Base-by-base conservation (phyloP, 2,329 filamentous ascomycete genomes). In the Xylariaceae sp. region DNA sequence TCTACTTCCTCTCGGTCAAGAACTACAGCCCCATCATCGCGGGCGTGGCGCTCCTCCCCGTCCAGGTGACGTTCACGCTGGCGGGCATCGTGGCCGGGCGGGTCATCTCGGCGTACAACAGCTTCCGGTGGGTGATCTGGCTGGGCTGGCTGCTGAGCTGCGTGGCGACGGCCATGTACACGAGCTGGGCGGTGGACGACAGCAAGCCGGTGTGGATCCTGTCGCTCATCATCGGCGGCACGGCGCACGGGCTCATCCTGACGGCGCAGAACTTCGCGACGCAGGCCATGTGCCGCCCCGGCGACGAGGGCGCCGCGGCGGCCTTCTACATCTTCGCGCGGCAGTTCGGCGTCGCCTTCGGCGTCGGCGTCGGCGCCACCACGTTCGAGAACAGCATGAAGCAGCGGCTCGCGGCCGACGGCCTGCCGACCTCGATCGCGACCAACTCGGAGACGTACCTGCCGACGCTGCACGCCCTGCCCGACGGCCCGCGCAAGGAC, bases 1-100 rank as follows among this genome's bases (percentile, higher is more conserved):
- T 45, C 4, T 51, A 46, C 32, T 51, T 48, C 31, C 33, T 41
- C 19, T 35, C 40, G 5, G 40, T 51, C 12, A 41, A 43, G 22
- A 28, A 29, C 6, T 48, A 37, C 32, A 39, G 21, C 1, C 35
- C 37, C 4, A 29, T 44, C 12, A 10, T 35, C 2, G 39, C 45
- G 5, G 40, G 43, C n/a, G n/a, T 50, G 5, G 28, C 41, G 18
- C 32, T 46, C 4, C 37, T 51, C 22, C 45, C 43, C 2, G 34
- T 36, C 5, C 40, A 38, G 10, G 29, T 45, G n/a, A 40, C 32
- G 15, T 28, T 45, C 8, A 39, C 44, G 3, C 38, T 39, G 7
- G 29, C 32, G 12, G 36, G 37, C 5, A 44, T 48, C 27, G 29
- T 43, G 14, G 39, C 37, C 11, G 41, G 46, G 16, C 19, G 25